A percentile compares a stretch with the other conserved stretches of the same genome.
These are phyloP conservation scores for Harringtonia lauricola DNA, from an alignment of 2,329 filamentous ascomycete species.

Conservation along the genomic window DNA sequence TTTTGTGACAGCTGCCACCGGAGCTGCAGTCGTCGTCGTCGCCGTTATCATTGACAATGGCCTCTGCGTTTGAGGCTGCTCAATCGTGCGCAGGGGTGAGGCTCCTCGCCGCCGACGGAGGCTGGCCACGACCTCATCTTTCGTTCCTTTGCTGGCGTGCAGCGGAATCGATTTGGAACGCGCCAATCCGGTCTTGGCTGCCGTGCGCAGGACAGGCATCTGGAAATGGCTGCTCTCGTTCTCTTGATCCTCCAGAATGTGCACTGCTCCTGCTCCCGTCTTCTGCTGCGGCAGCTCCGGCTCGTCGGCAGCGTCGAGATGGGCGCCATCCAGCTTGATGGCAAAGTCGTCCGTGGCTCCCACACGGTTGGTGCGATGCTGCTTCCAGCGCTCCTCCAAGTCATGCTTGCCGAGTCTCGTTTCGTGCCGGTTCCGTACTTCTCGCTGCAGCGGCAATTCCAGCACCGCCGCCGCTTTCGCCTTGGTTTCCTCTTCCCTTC, in stretches of 20 bases:
- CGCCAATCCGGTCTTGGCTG: neutral
- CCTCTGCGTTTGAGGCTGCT: neutral
- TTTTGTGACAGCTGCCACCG: no score
- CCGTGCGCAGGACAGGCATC: no score
- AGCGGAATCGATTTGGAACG: neutral
- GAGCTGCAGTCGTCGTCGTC: no score
- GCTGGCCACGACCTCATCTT: neutral
- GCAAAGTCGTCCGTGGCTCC: slow-evolving; percentile 2
- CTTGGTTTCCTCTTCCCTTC: neutral
- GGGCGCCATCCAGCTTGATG: slow-evolving; percentile 3
- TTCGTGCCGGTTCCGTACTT: slow-evolving; percentile 1
- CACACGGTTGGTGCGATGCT: neutral
- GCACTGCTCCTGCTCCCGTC: neutral
- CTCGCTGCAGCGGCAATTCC: neutral
- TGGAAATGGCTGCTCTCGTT: neutral
- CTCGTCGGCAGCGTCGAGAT: neutral
- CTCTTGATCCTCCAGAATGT: slow-evolving; percentile 5
- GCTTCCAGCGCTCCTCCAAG: no score
- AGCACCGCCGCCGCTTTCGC: neutral
- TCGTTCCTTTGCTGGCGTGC: neutral
- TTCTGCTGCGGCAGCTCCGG: slow-evolving; percentile 5
- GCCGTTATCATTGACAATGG: neutral
- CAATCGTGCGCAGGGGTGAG: slow-evolving; percentile 6
- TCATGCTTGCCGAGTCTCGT: slow-evolving; percentile 7
- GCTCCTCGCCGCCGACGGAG: slow-evolving; percentile 5